phyloP scores from a whole-genome alignment of 139 green algal species.

The Tetradesmus lagerheimii region DNA sequence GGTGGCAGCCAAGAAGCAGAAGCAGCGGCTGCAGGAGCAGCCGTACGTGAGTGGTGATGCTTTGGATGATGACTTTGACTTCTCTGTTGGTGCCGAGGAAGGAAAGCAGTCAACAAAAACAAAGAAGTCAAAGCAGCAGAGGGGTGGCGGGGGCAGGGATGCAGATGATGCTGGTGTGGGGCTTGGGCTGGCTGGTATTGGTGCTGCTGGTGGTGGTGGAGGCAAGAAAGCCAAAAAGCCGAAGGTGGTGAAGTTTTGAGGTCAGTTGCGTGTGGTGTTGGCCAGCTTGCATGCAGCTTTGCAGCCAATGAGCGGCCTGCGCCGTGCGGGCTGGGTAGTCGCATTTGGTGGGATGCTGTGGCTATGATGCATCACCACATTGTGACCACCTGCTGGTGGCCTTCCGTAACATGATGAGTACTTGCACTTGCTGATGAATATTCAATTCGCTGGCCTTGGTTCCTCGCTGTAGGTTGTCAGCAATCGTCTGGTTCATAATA shows the following conservation, averaged over 20 bases:
- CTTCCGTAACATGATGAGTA: too few species aligned
- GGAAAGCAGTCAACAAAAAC: not conserved
- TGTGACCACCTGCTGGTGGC: too few species aligned
- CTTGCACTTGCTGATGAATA: too few species aligned
- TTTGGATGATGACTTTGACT: conserved; percentile 42
- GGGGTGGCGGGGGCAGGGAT: not conserved
- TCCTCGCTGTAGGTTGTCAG: too few species aligned
- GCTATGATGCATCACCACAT: too few species aligned
- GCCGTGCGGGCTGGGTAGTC: too few species aligned
- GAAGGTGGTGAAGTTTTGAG: conserved; percentile 45
- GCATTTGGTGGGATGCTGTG: too few species aligned
- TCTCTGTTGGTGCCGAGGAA: not conserved
- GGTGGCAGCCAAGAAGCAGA: not conserved
- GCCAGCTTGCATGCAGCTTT: not conserved
- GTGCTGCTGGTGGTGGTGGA: not conserved
- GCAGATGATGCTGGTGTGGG: not conserved
- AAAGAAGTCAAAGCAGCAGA: not conserved
- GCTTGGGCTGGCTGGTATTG: not conserved
- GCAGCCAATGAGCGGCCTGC: too few species aligned
- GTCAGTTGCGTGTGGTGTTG: not conserved
- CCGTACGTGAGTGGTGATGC: conserved; percentile 18
- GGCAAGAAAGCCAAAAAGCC: conserved; percentile 1
- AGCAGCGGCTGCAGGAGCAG: conserved; percentile 34
- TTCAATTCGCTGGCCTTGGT: too few species aligned
- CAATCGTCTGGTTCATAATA: too few species aligned